These are phyloP conservation scores for Cladorrhinum sp. DNA, from an alignment of 2,329 filamentous ascomycete genomes.

Conservation along the genomic window DNA sequence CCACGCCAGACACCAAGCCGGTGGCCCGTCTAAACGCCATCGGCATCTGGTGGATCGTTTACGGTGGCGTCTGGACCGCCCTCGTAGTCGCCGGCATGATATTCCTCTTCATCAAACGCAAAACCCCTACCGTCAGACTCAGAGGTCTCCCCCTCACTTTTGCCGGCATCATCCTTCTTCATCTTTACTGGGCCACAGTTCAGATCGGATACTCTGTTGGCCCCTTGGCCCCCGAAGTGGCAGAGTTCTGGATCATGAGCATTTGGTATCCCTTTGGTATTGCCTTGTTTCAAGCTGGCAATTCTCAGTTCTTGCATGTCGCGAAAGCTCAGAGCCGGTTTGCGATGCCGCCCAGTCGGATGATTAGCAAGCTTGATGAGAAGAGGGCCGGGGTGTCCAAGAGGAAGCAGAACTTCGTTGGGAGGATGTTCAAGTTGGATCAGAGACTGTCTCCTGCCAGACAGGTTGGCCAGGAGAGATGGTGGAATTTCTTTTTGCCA, in stretches of 20 bases:
- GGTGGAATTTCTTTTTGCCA: neutral
- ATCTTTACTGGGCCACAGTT: constrained; percentile 43
- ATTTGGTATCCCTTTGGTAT: constrained; percentile 63
- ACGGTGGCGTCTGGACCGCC: constrained; percentile 38
- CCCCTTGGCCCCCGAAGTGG: constrained; percentile 45
- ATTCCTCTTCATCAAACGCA: constrained; percentile 40
- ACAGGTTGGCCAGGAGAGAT: neutral
- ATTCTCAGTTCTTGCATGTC: constrained; percentile 58
- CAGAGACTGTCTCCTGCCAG: neutral
- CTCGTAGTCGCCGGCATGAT: constrained; percentile 39
- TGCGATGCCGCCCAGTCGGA: constrained; percentile 22
- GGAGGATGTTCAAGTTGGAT: constrained; percentile 10
- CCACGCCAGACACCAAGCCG: constrained; percentile 32
- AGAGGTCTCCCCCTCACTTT: constrained; percentile 33
- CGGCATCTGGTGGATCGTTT: constrained; percentile 41
- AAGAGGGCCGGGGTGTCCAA: constrained; percentile 13
- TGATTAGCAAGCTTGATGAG: constrained; percentile 20
- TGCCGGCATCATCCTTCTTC: constrained; percentile 39
- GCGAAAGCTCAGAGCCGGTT: constrained; percentile 50
- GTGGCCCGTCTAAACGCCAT: constrained; percentile 36
- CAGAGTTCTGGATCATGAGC: constrained; percentile 66
- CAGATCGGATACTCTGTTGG: constrained; percentile 40
- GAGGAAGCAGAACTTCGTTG: constrained; percentile 9
- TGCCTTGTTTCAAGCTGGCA: constrained; percentile 63
- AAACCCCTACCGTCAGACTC: constrained; percentile 41